phyloP scores from a whole-genome alignment of 306 rosid species.

The Vicia villosa region DNA sequence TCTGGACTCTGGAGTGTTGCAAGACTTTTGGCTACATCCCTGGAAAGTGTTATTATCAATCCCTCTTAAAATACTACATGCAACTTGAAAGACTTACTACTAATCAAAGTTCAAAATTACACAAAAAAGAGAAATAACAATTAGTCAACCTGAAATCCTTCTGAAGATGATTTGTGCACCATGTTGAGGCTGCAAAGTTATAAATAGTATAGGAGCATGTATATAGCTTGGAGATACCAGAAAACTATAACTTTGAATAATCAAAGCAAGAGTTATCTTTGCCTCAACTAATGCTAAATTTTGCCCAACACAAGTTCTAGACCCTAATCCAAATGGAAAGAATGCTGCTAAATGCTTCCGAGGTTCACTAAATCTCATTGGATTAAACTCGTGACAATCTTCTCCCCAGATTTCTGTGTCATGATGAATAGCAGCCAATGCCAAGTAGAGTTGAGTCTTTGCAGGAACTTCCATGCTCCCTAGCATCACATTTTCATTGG shows the following conservation, averaged over 20 bases:
- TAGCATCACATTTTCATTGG: slow-evolving; percentile 48
- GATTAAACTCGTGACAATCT: slow-evolving; percentile 67
- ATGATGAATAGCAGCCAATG: slow-evolving; percentile 55
- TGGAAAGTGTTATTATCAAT: too few species aligned
- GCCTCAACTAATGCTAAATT: slow-evolving; percentile 66
- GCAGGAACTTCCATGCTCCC: slow-evolving; percentile 61
- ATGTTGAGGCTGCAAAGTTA: slow-evolving; percentile 49
- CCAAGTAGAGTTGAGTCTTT: slow-evolving; percentile 55
- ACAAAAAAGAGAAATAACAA: not conserved
- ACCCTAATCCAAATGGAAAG: slow-evolving; percentile 66
- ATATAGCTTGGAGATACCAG: slow-evolving; percentile 40
- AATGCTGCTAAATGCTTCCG: slow-evolving; percentile 60
- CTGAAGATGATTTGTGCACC: slow-evolving; percentile 52
- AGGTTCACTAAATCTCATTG: slow-evolving; percentile 60
- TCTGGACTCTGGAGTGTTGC: too few species aligned
- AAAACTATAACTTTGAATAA: slow-evolving; percentile 38
- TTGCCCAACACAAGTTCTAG: slow-evolving; percentile 65
- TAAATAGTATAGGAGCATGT: slow-evolving; percentile 42
- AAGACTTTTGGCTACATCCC: too few species aligned
- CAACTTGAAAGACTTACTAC: not conserved
- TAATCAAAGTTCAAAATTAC: not conserved
- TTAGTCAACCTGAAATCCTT: slow-evolving; percentile 34
- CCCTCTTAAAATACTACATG: too few species aligned
- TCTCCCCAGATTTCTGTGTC: slow-evolving; percentile 72
- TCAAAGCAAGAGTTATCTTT: slow-evolving; percentile 47